Percentiles rank a stretch among this genome's conserved stretches.
phyloP scores from a whole-genome alignment of 495 filamentous ascomycete genomes.

The Penicillium odoratum region DNA sequence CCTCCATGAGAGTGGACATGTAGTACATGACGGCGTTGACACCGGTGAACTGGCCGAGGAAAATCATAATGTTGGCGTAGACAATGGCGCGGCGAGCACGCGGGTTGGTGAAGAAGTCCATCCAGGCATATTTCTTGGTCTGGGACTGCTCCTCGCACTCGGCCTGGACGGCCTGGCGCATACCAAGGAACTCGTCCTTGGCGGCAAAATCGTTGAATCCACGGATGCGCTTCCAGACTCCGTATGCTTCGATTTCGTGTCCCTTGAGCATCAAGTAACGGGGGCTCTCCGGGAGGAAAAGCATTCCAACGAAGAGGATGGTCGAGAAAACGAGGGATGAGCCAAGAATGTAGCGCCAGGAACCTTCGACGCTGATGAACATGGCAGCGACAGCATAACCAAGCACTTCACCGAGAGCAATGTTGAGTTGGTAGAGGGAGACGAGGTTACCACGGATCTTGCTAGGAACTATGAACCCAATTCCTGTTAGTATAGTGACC shows the following conservation, averaged over 20 bases:
- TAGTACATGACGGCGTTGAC: conserved; percentile 66
- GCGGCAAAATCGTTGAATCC: conserved; percentile 48
- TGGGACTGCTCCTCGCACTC: conserved; percentile 44
- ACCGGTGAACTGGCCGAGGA: conserved; percentile 62
- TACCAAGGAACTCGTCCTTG: conserved; percentile 60
- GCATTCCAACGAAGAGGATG: conserved; percentile 57
- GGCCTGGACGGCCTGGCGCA: conserved; percentile 54
- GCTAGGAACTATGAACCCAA: conserved; percentile 37
- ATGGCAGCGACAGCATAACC: conserved; percentile 64
- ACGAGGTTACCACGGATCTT: conserved; percentile 61
- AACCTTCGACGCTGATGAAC: conserved; percentile 56
- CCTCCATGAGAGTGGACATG: conserved; percentile 57
- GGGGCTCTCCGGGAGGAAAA: conserved; percentile 60
- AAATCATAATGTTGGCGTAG: conserved; percentile 63
- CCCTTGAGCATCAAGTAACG: conserved; percentile 59
- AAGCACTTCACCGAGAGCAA: conserved; percentile 61
- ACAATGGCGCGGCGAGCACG: conserved; percentile 59
- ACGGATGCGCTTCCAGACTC: conserved; percentile 63
- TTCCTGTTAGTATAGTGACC: conserved; percentile 12
- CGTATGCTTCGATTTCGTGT: conserved; percentile 48
- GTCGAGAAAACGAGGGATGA: conserved; percentile 63
- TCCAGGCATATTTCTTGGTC: conserved; percentile 51
- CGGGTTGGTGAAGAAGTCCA: conserved; percentile 62
- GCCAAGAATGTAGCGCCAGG: conserved; percentile 67
- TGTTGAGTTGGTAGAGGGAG: conserved; percentile 63